A percentile compares a stretch with the other conserved stretches of the same genome.
Conservation (phyloP, 1,284 basidiomycete species). For the Meira miltonrushii region DNA sequence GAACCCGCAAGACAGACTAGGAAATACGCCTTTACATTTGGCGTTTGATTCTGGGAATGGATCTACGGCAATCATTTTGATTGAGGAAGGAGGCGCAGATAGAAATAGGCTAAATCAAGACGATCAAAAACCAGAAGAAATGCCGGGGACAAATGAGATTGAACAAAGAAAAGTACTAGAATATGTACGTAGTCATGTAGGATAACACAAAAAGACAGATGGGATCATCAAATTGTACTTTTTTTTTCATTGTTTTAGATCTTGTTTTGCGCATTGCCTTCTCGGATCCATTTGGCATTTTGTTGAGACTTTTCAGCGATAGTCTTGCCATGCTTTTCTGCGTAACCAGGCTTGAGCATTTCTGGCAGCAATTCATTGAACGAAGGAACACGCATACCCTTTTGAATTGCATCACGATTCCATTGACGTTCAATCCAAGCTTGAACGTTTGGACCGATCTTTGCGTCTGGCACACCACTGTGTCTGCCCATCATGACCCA, state of each 20-base stretch:
- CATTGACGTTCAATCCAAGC: neutral
- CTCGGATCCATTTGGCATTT: neutral
- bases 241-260: neutral
- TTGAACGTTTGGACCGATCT: neutral
- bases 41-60: conserved; percentile 29
- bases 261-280: conserved; percentile 4
- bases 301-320: neutral
- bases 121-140: conserved; percentile 24
- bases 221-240: too few relatives aligned
- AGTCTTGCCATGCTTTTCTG: neutral
- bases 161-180: conserved; percentile 19
- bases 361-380: neutral
- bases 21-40: conserved; percentile 36
- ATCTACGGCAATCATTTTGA: conserved; percentile 27
- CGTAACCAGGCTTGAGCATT: neutral
- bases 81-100: conserved; percentile 27
- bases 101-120: conserved; percentile 25
- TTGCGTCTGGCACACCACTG: neutral
- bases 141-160: conserved; percentile 29
- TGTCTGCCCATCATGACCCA: conserved; percentile 18
- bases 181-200: conserved; percentile 4
- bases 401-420: neutral
- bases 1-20: conserved; percentile 31
- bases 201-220: neutral
- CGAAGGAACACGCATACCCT: neutral